Conservation (phyloP, 192 early-diverging fungal species). For the Phycomyces blakesleeanus region DNA sequence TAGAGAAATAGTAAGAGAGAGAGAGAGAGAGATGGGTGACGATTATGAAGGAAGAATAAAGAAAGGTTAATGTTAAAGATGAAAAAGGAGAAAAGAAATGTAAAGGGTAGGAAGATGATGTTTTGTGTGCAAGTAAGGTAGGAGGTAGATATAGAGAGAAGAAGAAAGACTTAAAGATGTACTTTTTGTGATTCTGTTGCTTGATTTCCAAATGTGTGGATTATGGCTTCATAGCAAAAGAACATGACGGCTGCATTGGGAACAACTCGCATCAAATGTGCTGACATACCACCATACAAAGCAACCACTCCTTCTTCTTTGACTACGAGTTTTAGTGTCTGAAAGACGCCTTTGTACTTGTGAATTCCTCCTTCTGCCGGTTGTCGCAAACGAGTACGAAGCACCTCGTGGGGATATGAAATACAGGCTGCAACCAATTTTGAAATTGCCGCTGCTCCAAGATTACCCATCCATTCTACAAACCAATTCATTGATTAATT, state of each 20-base stretch:
- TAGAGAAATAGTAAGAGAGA: too few species aligned
- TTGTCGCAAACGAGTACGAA: constrained; percentile 85
- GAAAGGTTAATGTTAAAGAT: too few species aligned
- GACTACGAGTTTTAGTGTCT: constrained; percentile 51
- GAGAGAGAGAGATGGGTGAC: too few species aligned
- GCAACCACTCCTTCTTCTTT: constrained; percentile 80
- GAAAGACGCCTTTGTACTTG: constrained; percentile 76
- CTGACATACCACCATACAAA: constrained; percentile 93
- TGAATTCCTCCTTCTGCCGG: constrained; percentile 59
- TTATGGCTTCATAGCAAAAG: constrained; percentile 74
- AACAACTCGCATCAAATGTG: constrained; percentile 90
- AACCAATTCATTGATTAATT: background rate
- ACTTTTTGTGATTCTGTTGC: too few species aligned
- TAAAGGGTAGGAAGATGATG: too few species aligned
- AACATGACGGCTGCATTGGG: constrained; percentile 97
- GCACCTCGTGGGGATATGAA: constrained; percentile 95
- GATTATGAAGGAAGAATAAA: too few species aligned
- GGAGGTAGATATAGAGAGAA: too few species aligned
- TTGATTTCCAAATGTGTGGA: constrained; percentile 39
- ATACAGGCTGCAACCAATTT: constrained; percentile 85
- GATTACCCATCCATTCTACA: constrained; percentile 74
- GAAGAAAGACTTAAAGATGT: too few species aligned
- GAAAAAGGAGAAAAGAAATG: too few species aligned
- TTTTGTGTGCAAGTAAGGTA: too few species aligned
- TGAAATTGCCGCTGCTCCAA: constrained; percentile 77